Base-by-base conservation (phyloP, 2,329 filamentous ascomycete species). In the Nemania diffusa region DNA sequence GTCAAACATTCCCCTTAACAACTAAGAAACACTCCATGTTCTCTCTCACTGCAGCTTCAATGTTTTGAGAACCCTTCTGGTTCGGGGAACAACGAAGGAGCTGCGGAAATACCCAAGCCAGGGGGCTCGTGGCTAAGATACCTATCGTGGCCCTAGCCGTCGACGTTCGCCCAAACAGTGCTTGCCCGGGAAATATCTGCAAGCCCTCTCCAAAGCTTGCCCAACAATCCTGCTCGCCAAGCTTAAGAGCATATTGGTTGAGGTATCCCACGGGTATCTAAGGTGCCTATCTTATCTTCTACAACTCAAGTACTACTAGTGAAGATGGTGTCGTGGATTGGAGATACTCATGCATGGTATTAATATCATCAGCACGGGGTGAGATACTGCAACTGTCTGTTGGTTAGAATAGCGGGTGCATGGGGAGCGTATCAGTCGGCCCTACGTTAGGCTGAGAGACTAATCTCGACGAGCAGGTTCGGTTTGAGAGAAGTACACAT, bases 361-460 rank as follows among this genome's bases (percentile, higher is more conserved):
- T 50, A 13, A n/a, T 55, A 11, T 15, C 26, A 11, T 20, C 26
- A 7, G 2, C 44, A 34, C 61, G 65, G 57, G 65, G 34, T 42
- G 40, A 44, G 53, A 42, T 34, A 37, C 22, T 32, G 52, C 27
- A 32, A n/a, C 27, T 65, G 8, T 22, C 32, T 57, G 13, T 46
- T 32, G 13, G 46, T 11, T 26, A 51, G 9, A 20, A 20, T 57
- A 40, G 27, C 34, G 15, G 34, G 6, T 46, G n/a, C 40, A 32
- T 9, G n/a, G 9, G 29, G n/a, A 34, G 5, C 15, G 27, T 32
- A 22, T 44, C 46, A 13, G 15, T n/a, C 26, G 20, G 4, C 11
- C 24, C 3, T 37, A n/a, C n/a, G n/a, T n/a, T n/a, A n/a, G n/a
- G n/a, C n/a, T n/a, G n/a, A n/a, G n/a, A n/a, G n/a, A n/a, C 20